Base-by-base conservation (phyloP, 1,284 basidiomycete genomes). In the Tausonia pullulans region DNA sequence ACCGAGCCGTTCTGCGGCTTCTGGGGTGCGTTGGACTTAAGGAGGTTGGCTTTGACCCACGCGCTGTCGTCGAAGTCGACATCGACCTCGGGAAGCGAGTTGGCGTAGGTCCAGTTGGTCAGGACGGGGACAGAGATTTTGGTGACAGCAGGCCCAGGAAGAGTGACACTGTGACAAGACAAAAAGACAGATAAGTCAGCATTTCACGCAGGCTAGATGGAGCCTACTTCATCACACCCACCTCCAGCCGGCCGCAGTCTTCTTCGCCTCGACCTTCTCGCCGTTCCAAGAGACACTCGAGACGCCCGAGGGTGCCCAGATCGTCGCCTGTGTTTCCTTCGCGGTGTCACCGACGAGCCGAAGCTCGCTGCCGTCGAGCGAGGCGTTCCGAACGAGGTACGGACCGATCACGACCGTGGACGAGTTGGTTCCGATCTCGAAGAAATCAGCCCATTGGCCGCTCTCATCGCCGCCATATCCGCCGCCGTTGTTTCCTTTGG, bases 51-150 rank as follows among this genome's bases (percentile, higher is more conserved):
- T 9, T 5, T 16, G 27, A 59, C 41, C 40, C 44, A 62, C 9
- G 3, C 50, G 44, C 39, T 27, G 60, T 62, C 60, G 39, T 62
- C 52, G 46, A 58, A 69, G 39, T 43, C 60, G 27, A 40, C 11
- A 4, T 48, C 3, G 16, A 67, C 60, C 54, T 69, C 68, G n/a
- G 68, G 68, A 13, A 69, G 61, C 46, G 63, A 66, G 61, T 69
- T 63, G 43, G 41, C 44, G 6, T n/a, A 58, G n/a, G 27, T 61
- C 68, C 68, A 69, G 11, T 52, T 9, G 4, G 44, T 14, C 46
- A 69, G 55, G 14, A 41, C 49, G n/a, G 68, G 68, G 40, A 60
- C 50, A 27, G 43, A 14, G 44, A 45, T 58, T 10, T 52, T 45
- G 9, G 40, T 8, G 14, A 40, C 53, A 11, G 48, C 63, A 5